Percentiles rank a stretch among this genome's conserved stretches.
Evolutionary conservation across 1,284 basidiomycete species (phyloP).

Genomic region (Ceratobasidium papillatum): DNA sequence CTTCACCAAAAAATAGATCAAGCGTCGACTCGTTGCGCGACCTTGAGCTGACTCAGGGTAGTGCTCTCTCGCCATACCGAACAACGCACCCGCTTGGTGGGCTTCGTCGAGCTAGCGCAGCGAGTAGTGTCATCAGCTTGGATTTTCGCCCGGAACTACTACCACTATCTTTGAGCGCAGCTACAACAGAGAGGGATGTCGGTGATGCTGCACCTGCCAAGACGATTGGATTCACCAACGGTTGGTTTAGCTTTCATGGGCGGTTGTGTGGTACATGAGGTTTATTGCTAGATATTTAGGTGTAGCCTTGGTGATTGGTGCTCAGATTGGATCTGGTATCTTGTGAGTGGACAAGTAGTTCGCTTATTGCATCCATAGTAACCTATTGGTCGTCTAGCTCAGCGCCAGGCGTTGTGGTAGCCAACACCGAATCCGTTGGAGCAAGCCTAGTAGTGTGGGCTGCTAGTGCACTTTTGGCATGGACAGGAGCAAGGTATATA

Average conservation of each 20-base stretch:
- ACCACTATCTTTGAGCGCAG: slow-evolving; percentile 77
- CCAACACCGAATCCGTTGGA: slow-evolving; percentile 84
- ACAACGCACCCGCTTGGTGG: slow-evolving; percentile 31
- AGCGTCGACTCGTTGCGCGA: slow-evolving; percentile 77
- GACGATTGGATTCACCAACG: slow-evolving; percentile 78
- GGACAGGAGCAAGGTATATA: slow-evolving; percentile 79
- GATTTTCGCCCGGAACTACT: slow-evolving; percentile 80
- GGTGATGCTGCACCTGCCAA: slow-evolving; percentile 66
- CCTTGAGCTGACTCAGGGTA: slow-evolving; percentile 74
- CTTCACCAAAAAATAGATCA: slow-evolving; percentile 57
- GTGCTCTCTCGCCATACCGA: slow-evolving; percentile 46
- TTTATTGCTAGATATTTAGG: slow-evolving; percentile 56
- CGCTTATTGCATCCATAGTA: background rate
- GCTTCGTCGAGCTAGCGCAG: slow-evolving; percentile 53
- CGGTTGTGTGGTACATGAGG: slow-evolving; percentile 10
- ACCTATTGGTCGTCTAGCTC: slow-evolving; percentile 62
- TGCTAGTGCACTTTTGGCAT: slow-evolving; percentile 79
- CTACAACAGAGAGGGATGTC: slow-evolving; percentile 63
- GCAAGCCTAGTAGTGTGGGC: slow-evolving; percentile 86
- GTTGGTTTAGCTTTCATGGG: slow-evolving; percentile 55
- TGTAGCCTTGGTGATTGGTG: slow-evolving; percentile 83
- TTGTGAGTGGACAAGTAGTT: slow-evolving; percentile 64
- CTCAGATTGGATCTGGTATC: slow-evolving; percentile 92
- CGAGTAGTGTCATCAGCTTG: slow-evolving; percentile 62
- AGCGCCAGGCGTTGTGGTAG: slow-evolving; percentile 89